A percentile compares a stretch with the other conserved stretches of the same genome.
Evolutionary conservation across 2,329 filamentous ascomycete species (phyloP).

Genomic region (Rugonectria rugulosa): DNA sequence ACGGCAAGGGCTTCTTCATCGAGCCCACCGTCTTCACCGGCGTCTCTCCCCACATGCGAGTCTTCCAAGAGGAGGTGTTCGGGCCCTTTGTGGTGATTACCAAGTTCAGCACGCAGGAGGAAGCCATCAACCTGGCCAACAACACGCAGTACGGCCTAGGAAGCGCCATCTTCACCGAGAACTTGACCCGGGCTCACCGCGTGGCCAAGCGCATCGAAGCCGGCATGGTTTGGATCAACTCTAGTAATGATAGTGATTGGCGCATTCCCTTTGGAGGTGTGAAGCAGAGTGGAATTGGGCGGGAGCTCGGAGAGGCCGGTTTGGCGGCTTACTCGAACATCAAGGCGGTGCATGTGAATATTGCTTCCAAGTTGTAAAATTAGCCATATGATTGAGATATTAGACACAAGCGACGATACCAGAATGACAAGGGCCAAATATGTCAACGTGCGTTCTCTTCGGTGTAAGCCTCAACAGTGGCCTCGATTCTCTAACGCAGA

Average conservation of each 20-base stretch:
- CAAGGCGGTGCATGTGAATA: slow-evolving; percentile 55
- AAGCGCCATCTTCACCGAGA: slow-evolving; percentile 67
- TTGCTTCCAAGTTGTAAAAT: slow-evolving; percentile 38
- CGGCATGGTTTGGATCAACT: slow-evolving; percentile 64
- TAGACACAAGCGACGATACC: neutral
- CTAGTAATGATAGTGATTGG: slow-evolving; percentile 53
- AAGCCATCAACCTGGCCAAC: slow-evolving; percentile 53
- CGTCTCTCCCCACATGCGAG: slow-evolving; percentile 51
- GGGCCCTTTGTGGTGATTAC: slow-evolving; percentile 54
- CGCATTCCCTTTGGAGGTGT: slow-evolving; percentile 55
- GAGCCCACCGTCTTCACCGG: slow-evolving; percentile 55
- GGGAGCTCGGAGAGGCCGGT: slow-evolving; percentile 55
- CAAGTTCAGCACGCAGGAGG: slow-evolving; percentile 51
- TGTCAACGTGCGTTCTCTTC: no score
- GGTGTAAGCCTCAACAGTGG: no score
- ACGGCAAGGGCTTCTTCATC: slow-evolving; percentile 55
- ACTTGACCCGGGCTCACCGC: slow-evolving; percentile 58
- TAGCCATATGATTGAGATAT: slow-evolving; percentile 5
- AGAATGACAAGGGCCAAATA: neutral
- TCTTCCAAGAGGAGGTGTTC: slow-evolving; percentile 57
- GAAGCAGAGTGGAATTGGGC: slow-evolving; percentile 58
- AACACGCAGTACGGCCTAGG: slow-evolving; percentile 68
- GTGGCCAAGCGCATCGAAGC: slow-evolving; percentile 65
- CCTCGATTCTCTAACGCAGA: no score
- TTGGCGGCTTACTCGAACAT: slow-evolving; percentile 53